phyloP scores from a whole-genome alignment of 2,329 filamentous ascomycete species.

The Fusarium sp. region DNA sequence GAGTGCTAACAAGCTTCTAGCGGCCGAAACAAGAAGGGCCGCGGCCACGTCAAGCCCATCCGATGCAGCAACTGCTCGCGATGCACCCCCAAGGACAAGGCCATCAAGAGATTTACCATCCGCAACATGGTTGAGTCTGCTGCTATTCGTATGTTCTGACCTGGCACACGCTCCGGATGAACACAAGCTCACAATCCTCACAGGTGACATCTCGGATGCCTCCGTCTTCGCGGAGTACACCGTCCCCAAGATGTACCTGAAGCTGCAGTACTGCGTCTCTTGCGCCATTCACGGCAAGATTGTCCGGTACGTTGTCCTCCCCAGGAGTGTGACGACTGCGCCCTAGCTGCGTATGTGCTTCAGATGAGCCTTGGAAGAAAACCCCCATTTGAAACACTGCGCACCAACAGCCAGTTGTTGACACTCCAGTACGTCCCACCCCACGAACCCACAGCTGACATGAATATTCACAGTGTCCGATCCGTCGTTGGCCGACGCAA shows the following conservation, averaged over 20 bases:
- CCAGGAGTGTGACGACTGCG: slow-evolving; percentile 71
- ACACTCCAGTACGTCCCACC: slow-evolving; percentile 45
- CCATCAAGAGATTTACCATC: slow-evolving; percentile 99
- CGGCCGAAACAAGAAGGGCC: slow-evolving; percentile 99
- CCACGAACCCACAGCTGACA: slow-evolving; percentile 57
- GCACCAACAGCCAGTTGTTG: slow-evolving; percentile 35
- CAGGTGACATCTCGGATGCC: slow-evolving; percentile 99
- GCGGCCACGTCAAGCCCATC: slow-evolving; percentile 99
- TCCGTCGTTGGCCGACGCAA: slow-evolving; percentile 97
- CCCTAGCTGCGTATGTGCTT: slow-evolving; percentile 62
- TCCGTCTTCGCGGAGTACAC: slow-evolving; percentile 99
- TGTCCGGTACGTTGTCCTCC: slow-evolving; percentile 89
- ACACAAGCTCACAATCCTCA: slow-evolving; percentile 34
- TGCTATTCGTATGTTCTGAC: slow-evolving; percentile 88
- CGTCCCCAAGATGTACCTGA: slow-evolving; percentile 99
- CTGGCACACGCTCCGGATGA: neutral
- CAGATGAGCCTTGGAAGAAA: slow-evolving; percentile 73
- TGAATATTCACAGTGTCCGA: slow-evolving; percentile 81
- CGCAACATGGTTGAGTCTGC: slow-evolving; percentile 99
- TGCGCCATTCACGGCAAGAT: slow-evolving; percentile 99
- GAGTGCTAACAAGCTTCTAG: slow-evolving; percentile 60
- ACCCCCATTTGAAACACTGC: slow-evolving; percentile 53
- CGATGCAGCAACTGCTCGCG: slow-evolving; percentile 80
- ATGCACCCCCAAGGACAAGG: slow-evolving; percentile 99
- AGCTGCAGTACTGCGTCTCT: slow-evolving; percentile 99